Conservation (phyloP, 257 asterid species). For the Lycium barbarum region DNA sequence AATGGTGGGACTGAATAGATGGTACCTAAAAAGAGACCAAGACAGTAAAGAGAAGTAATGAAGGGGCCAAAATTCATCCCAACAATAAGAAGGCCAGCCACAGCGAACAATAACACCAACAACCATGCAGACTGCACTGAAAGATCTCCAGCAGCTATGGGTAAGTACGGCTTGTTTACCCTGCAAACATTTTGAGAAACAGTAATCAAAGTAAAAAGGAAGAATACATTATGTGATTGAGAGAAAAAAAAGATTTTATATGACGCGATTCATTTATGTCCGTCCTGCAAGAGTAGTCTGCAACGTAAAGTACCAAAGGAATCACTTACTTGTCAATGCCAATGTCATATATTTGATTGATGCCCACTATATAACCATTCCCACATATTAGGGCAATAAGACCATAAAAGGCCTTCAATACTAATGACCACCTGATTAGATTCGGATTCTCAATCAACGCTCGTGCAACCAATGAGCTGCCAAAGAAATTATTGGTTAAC, state of each 20-base stretch:
- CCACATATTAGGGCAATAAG: constrained; percentile 95
- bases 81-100: constrained; percentile 75
- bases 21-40: constrained; percentile 95
- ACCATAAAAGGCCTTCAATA: constrained; percentile 82
- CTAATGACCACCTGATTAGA: constrained; percentile 88
- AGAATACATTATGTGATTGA: not conserved
- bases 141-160: constrained; percentile 99
- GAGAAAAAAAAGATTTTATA: not conserved
- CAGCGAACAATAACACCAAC: constrained; percentile 77
- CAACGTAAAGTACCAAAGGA: constrained; percentile 7
- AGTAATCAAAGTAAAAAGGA: constrained; percentile 12
- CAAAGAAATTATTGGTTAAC: constrained; percentile 28
- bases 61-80: constrained; percentile 89
- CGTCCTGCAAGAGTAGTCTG: not conserved
- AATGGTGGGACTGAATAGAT: constrained; percentile 98
- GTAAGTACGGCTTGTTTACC: constrained; percentile 98
- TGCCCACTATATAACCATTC: constrained; percentile 95
- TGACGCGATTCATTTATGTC: not conserved
- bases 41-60: constrained; percentile 82
- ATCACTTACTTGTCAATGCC: constrained; percentile 95
- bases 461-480: constrained; percentile 87
- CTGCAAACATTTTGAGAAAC: constrained; percentile 50
- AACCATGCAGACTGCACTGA: constrained; percentile 89
- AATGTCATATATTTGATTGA: constrained; percentile 96
- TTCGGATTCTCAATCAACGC: constrained; percentile 93